Conservation (phyloP, 2,329 filamentous ascomycete genomes). For the Cephalotrichum gorgonifer region DNA sequence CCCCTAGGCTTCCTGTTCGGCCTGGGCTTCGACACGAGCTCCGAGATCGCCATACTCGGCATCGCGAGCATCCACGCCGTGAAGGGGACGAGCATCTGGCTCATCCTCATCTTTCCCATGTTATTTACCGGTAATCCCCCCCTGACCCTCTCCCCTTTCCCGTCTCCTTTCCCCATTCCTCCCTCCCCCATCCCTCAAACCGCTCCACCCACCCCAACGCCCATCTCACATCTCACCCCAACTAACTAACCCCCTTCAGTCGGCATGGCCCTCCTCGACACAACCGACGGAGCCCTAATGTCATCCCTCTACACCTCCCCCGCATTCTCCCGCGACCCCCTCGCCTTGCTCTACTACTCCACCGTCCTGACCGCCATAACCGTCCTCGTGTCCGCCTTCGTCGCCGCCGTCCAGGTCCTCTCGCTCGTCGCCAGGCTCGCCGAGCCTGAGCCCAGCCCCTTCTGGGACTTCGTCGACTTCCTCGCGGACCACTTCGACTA, state of each 20-base stretch:
- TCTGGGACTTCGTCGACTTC: slow-evolving; percentile 79
- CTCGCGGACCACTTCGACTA: slow-evolving; percentile 76
- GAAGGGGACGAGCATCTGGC: slow-evolving; percentile 80
- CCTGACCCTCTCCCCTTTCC: too few species aligned
- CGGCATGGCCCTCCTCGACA: slow-evolving; percentile 93
- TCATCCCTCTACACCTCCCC: slow-evolving; percentile 83
- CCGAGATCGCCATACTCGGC: slow-evolving; percentile 83
- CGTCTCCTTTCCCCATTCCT: too few species aligned
- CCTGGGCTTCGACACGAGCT: slow-evolving; percentile 89
- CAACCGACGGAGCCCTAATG: slow-evolving; percentile 88
- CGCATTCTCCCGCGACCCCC: slow-evolving; percentile 64
- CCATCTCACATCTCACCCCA: too few species aligned
- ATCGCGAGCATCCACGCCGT: slow-evolving; percentile 83
- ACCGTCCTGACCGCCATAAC: slow-evolving; percentile 78
- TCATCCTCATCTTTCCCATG: slow-evolving; percentile 84
- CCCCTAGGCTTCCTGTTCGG: slow-evolving; percentile 82
- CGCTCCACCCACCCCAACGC: too few species aligned
- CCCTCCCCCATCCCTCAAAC: background rate
- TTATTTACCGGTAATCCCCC: slow-evolving; percentile 65
- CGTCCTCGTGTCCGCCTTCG: slow-evolving; percentile 72
- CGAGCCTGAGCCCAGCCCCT: slow-evolving; percentile 59
- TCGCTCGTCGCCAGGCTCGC: slow-evolving; percentile 69
- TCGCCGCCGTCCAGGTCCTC: slow-evolving; percentile 76
- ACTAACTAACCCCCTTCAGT: slow-evolving; percentile 35
- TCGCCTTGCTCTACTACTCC: slow-evolving; percentile 93